Conservation (phyloP, 73 alveolate genomes). For the Tetrahymena borealis region DNA sequence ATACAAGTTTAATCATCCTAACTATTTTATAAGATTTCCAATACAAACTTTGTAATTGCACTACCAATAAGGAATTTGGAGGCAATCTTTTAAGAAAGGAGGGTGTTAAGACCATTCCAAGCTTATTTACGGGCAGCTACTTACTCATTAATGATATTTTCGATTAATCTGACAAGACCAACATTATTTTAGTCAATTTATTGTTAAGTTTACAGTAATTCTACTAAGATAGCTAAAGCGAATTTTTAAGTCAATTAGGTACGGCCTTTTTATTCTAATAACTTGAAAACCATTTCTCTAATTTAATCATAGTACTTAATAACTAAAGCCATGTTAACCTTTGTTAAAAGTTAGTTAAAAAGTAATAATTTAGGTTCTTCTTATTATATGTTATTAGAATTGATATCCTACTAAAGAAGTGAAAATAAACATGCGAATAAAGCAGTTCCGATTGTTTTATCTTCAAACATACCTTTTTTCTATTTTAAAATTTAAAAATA, state of each 20-base stretch:
- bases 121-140: background rate
- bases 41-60: background rate
- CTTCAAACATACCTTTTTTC: background rate
- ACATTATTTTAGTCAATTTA: background rate
- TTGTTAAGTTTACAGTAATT: background rate
- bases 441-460: background rate
- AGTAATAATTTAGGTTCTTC: background rate
- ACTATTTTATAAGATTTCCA: background rate
- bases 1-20: background rate
- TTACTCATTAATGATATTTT: background rate
- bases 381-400: background rate
- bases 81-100: background rate
- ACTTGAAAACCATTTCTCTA: background rate
- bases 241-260: background rate
- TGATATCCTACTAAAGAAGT: background rate
- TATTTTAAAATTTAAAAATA: background rate
- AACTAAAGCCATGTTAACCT: background rate
- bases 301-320: background rate
- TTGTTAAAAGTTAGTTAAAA: background rate
- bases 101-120: background rate
- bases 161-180: background rate
- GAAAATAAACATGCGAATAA: background rate
- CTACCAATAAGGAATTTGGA: background rate
- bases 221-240: background rate
- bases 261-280: background rate